Evolutionary conservation across 345 rosid genomes (phyloP), one percentile per base, ranked within the genome.

Genomic region (Gossypium bickii): DNA sequence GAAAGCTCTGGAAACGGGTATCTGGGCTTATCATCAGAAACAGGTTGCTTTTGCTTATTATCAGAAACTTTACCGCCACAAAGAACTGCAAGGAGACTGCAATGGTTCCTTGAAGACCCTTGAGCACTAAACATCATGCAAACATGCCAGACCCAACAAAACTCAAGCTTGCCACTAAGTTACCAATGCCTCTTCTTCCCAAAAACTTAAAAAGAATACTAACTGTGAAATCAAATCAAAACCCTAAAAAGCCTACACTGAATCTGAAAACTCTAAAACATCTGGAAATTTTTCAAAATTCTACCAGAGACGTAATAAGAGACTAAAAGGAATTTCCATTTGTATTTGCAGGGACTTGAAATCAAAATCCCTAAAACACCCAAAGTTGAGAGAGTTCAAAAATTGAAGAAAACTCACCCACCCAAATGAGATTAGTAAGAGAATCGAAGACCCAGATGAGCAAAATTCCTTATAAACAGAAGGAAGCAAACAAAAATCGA

Each of bases 91-190:
- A 96, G 87, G 68, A 93, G 90, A 83, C 88, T 85, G 82, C 98
- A 96, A 82, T 86, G 92, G 86, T 85, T 89, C 83, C 98, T 90
- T 78, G 88, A 88, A 84, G 94, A 85, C 82, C 95, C 89, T 90
- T 90, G 97, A 76, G 88, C 90, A 87, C 89, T 92, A 90, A 88
- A 90, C 98, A 96, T 96, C 92, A 86, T 93, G 82, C 81, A 77
- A 75, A 83, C 93, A 90, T 89, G 86, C 93, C 81, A 85, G 75
- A 76, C 77, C 82, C 83, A 77, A 70, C 71, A 59, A 70, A 76
- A 49, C 71, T 59, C 65, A 22, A 74, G 51, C 67, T 56, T 55
- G 13, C 60, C 67, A 70, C 61, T 12, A 24, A 56, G 22, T 34
- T 55, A 56, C 65, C 65, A 75, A 67, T 56, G 72, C 61, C 20